Percentiles rank a stretch among this genome's conserved stretches.
phyloP scores from a whole-genome alignment of 2,329 filamentous ascomycete species.

The Emergomyces orientalis region DNA sequence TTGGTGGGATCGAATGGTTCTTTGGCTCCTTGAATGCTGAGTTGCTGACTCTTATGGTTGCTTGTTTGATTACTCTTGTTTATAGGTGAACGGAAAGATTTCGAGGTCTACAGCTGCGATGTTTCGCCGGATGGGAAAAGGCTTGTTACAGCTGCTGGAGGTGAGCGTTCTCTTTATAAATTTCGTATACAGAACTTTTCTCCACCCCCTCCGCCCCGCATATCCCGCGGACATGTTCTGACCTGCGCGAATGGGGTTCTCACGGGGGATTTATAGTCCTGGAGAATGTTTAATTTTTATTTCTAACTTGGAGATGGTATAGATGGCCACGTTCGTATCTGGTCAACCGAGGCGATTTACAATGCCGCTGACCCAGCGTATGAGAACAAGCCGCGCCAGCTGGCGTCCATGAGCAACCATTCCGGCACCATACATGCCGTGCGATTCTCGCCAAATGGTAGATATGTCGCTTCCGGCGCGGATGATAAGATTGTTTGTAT shows the following conservation, averaged over 20 bases:
- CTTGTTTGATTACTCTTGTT: constrained; percentile 9
- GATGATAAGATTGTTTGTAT: constrained; percentile 99
- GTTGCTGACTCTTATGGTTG: neutral
- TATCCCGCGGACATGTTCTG: neutral
- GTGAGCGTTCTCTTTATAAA: constrained; percentile 43
- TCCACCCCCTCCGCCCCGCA: neutral
- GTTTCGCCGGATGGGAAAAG: constrained; percentile 88
- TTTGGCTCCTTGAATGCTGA: neutral
- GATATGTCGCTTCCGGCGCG: constrained; percentile 90
- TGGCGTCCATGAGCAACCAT: constrained; percentile 97
- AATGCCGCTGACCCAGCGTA: constrained; percentile 64
- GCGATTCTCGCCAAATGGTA: constrained; percentile 88
- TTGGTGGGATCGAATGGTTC: neutral
- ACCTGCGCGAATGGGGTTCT: neutral
- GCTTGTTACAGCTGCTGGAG: constrained; percentile 87
- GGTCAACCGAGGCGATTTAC: constrained; percentile 91
- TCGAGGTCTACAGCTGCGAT: constrained; percentile 97
- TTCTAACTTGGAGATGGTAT: constrained; percentile 17
- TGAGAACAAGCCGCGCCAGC: constrained; percentile 70
- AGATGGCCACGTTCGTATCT: constrained; percentile 96
- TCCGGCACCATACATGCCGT: constrained; percentile 96
- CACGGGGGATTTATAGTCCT: neutral
- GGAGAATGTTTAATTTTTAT: neutral
- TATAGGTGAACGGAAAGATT: constrained; percentile 88
- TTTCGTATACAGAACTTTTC: neutral